Evolutionary conservation across 2,329 filamentous ascomycete species (phyloP).

Genomic region (Exophiala dermatitidis): DNA sequence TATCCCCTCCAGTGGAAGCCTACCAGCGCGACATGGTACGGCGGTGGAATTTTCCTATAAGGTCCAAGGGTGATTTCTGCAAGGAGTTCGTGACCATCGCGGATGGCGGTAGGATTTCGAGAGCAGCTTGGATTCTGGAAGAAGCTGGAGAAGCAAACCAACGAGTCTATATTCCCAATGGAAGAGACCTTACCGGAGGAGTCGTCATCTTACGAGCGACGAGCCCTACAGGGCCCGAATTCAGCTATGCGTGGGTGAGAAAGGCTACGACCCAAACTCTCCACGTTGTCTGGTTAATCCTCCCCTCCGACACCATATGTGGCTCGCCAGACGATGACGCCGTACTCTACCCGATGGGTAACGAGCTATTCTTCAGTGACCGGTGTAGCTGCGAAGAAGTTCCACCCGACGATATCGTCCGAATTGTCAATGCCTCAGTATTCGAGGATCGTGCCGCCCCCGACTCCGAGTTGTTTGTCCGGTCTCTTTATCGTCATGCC

Average conservation of each 20-base stretch:
- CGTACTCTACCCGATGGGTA: conserved; percentile 54
- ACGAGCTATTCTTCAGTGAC: conserved; percentile 70
- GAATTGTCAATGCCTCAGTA: conserved; percentile 53
- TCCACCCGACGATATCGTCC: conserved; percentile 51
- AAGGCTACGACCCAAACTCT: conserved; percentile 38
- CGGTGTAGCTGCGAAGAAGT: conserved; percentile 62
- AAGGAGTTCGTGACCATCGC: conserved; percentile 1
- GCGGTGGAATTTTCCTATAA: conserved; percentile 5
- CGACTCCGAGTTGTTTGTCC: conserved; percentile 55
- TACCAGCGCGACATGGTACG: conserved; percentile 2
- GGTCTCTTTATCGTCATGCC: conserved; percentile 59
- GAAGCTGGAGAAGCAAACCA: conserved; percentile 4
- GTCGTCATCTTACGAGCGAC: conserved; percentile 44
- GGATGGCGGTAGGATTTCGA: background rate
- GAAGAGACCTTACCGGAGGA: conserved; percentile 11
- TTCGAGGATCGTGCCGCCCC: conserved; percentile 42
- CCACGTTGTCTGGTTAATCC: conserved; percentile 67
- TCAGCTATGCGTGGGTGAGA: conserved; percentile 68
- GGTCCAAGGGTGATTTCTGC: background rate
- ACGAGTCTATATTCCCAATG: background rate
- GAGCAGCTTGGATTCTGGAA: conserved; percentile 11
- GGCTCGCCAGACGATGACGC: conserved; percentile 44
- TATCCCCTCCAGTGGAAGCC: conserved; percentile 39
- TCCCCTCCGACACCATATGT: conserved; percentile 63
- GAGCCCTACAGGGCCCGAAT: conserved; percentile 39